These are phyloP conservation scores for Maudiozyma pseudohumilis DNA, from an alignment of 805 yeast species.

Conservation along the genomic window DNA sequence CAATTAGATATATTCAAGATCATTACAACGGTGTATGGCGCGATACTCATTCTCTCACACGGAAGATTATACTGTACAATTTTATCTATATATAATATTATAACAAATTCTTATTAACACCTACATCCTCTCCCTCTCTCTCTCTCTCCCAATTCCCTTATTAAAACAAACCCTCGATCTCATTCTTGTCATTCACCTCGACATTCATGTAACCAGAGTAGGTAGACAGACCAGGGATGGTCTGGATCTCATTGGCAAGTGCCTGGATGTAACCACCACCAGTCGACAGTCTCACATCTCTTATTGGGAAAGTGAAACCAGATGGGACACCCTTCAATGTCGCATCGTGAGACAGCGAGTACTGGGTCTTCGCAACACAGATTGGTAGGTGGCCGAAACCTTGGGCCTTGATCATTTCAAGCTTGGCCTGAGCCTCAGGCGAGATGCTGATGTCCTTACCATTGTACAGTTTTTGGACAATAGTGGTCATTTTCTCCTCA, in stretches of 20 bases:
- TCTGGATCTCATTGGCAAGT: slow-evolving; percentile 76
- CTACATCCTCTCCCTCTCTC: too few relatives aligned
- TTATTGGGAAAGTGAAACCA: slow-evolving; percentile 68
- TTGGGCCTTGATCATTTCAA: slow-evolving; percentile 57
- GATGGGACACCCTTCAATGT: slow-evolving; percentile 75
- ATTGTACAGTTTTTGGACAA: slow-evolving; percentile 71
- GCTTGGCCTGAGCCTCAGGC: slow-evolving; percentile 59
- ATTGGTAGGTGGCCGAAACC: slow-evolving; percentile 73
- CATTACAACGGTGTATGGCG: too few relatives aligned
- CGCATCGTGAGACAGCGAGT: slow-evolving; percentile 76
- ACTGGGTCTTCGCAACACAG: slow-evolving; percentile 81
- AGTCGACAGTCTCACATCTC: slow-evolving; percentile 67
- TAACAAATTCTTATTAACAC: too few relatives aligned
- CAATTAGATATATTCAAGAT: too few relatives aligned
- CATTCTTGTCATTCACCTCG: slow-evolving; percentile 70
- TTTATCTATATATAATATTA: too few relatives aligned
- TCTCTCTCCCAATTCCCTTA: too few relatives aligned
- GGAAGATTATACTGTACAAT: too few relatives aligned
- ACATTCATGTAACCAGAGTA: slow-evolving; percentile 83
- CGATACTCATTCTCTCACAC: too few relatives aligned
- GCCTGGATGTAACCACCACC: slow-evolving; percentile 85
- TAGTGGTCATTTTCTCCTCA: slow-evolving; percentile 55
- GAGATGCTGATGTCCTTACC: slow-evolving; percentile 62
- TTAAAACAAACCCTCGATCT: slow-evolving; percentile 75
- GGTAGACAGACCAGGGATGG: slow-evolving; percentile 80